phyloP scores from a whole-genome alignment of 164 flowering plant species.

The Amborella trichopoda region DNA sequence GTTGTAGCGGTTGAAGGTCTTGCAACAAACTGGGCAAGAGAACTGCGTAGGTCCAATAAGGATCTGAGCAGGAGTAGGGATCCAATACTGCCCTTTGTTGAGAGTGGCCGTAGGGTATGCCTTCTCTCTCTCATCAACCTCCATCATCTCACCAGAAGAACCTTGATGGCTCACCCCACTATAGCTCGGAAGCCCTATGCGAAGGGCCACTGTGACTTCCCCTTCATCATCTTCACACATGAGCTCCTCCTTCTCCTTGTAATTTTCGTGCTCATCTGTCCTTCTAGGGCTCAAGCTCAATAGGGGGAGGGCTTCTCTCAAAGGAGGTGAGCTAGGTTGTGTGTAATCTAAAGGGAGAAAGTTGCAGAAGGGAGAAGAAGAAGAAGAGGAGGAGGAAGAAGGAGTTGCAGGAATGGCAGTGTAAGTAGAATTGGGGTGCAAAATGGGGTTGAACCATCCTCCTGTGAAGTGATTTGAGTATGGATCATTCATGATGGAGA shows the following conservation, averaged over 20 bases:
- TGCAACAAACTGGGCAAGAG: slow-evolving; percentile 93
- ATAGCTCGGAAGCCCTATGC: slow-evolving; percentile 59
- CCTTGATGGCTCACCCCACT: slow-evolving; percentile 16
- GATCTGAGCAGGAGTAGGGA: slow-evolving; percentile 91
- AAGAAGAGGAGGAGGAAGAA: background rate
- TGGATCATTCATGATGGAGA: background rate
- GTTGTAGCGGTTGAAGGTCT: slow-evolving; percentile 95
- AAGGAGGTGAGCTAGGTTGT: slow-evolving; percentile 64
- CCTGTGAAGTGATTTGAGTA: background rate
- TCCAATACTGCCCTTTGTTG: slow-evolving; percentile 91
- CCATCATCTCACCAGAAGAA: slow-evolving; percentile 19
- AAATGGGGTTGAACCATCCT: slow-evolving; percentile 6
- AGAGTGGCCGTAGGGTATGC: slow-evolving; percentile 27
- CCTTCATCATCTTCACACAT: slow-evolving; percentile 23
- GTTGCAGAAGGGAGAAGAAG: background rate
- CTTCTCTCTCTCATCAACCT: slow-evolving; percentile 23
- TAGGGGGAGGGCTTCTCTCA: slow-evolving; percentile 78
- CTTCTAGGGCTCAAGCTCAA: slow-evolving; percentile 60
- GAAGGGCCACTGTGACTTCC: slow-evolving; percentile 41
- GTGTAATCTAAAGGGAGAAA: background rate
- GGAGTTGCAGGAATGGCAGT: slow-evolving; percentile 4
- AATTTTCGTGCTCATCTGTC: background rate
- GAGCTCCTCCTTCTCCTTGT: slow-evolving; percentile 9
- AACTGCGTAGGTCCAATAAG: slow-evolving; percentile 95
- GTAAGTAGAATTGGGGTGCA: slow-evolving; percentile 1